A percentile compares a stretch with the other conserved stretches of the same genome.
phyloP scores from a whole-genome alignment of 495 filamentous ascomycete species.

The Alectoria sarmentosa region DNA sequence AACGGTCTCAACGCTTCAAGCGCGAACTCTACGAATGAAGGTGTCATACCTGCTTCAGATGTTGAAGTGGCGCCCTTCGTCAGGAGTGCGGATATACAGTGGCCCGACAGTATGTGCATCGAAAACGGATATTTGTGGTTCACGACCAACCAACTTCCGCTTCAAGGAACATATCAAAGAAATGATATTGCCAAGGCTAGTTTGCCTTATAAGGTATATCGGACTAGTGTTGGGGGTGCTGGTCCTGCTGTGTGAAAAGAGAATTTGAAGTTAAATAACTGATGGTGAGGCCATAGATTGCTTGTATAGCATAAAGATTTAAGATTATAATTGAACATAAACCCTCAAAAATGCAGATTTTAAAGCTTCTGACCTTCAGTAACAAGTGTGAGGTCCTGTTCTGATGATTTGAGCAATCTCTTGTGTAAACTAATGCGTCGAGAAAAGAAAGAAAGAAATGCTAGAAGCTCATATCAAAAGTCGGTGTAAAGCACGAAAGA shows the following conservation, averaged over 20 bases:
- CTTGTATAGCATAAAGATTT: too few species aligned
- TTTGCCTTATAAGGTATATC: neutral
- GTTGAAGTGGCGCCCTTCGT: neutral
- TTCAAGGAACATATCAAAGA: neutral
- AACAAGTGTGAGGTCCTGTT: too few species aligned
- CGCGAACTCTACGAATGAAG: neutral
- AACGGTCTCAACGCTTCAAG: conserved; percentile 2
- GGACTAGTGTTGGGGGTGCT: neutral
- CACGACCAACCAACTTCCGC: neutral
- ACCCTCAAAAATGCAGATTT: too few species aligned
- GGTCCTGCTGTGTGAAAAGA: neutral
- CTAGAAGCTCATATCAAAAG: too few species aligned
- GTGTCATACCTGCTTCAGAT: neutral
- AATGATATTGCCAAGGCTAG: neutral
- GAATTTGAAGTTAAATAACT: too few species aligned
- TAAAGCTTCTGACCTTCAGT: too few species aligned
- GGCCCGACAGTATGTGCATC: neutral
- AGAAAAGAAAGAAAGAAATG: too few species aligned
- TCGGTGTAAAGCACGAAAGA: too few species aligned
- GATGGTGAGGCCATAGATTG: too few species aligned
- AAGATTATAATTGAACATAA: too few species aligned
- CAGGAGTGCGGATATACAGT: neutral
- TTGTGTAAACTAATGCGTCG: too few species aligned
- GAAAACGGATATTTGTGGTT: neutral
- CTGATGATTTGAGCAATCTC: too few species aligned